These are phyloP conservation scores for Gnomoniopsis sp. DNA, from an alignment of 2,329 filamentous ascomycete species.

Conservation along the genomic window DNA sequence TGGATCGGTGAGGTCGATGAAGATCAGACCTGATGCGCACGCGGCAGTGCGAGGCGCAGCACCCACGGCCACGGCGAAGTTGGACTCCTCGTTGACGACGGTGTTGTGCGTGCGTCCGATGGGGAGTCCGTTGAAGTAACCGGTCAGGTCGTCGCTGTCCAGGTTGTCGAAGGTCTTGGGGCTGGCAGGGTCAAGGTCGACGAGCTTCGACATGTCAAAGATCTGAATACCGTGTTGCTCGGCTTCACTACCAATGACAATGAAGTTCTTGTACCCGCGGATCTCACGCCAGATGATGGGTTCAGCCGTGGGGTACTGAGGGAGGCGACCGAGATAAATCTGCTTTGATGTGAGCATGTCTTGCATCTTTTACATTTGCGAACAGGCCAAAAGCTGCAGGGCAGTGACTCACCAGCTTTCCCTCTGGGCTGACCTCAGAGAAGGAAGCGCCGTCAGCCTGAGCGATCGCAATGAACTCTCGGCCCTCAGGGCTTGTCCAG, in stretches of 20 bases:
- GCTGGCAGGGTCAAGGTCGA: slow-evolving; percentile 38
- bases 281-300: slow-evolving; percentile 38
- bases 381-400: too few species aligned
- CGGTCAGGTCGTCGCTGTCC: slow-evolving; percentile 31
- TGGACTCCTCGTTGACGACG: slow-evolving; percentile 46
- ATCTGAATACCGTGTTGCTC: slow-evolving; percentile 56
- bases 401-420: slow-evolving; percentile 31
- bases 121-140: slow-evolving; percentile 30
- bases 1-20: slow-evolving; percentile 54
- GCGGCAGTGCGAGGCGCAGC: slow-evolving; percentile 34
- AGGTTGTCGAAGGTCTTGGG: slow-evolving; percentile 30
- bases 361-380: too few species aligned
- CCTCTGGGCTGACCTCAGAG: slow-evolving; percentile 41
- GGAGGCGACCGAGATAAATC: slow-evolving; percentile 43
- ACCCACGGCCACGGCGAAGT: slow-evolving; percentile 44
- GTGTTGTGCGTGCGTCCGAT: slow-evolving; percentile 49
- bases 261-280: slow-evolving; percentile 37
- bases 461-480: slow-evolving; percentile 47
- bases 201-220: slow-evolving; percentile 58
- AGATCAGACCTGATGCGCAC: slow-evolving; percentile 54
- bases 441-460: slow-evolving; percentile 49
- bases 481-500: slow-evolving; percentile 44
- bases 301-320: slow-evolving; percentile 33
- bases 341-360: neutral
- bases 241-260: slow-evolving; percentile 41